Evolutionary conservation across 1,284 basidiomycete species (phyloP).

Genomic region (Testicularia cyperi): DNA sequence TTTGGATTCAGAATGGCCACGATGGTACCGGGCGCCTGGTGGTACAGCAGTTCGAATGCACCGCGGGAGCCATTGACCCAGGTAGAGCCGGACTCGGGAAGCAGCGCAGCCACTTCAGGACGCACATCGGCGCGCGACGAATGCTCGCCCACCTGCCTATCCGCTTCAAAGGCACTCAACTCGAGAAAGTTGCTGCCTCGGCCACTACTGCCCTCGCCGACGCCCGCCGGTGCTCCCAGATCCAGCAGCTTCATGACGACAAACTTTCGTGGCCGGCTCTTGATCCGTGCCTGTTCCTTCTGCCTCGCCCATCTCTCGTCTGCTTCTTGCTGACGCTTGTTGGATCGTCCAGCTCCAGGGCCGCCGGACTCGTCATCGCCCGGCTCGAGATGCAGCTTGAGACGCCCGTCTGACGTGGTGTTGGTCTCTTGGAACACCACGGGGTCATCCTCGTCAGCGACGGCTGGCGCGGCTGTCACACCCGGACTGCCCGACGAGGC

Average conservation of each 20-base stretch:
- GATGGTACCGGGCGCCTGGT: constrained; percentile 82
- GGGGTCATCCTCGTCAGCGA: constrained; percentile 11
- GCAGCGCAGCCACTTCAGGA: constrained; percentile 10
- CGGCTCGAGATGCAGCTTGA: constrained; percentile 27
- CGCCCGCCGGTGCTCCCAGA: constrained; percentile 65
- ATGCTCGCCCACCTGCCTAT: constrained; percentile 64
- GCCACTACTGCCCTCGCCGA: constrained; percentile 60
- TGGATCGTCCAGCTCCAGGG: no score
- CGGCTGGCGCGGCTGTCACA: background rate
- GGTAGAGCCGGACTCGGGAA: constrained; percentile 11
- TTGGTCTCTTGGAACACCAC: constrained; percentile 15
- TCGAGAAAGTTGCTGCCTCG: constrained; percentile 79
- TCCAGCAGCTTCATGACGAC: constrained; percentile 83
- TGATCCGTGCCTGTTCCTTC: constrained; percentile 27
- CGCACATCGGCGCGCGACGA: constrained; percentile 9
- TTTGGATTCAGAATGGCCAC: constrained; percentile 85
- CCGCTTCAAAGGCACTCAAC: constrained; percentile 83
- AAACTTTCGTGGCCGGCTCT: constrained; percentile 71
- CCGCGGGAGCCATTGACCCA: constrained; percentile 87
- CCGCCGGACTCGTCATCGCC: no score
- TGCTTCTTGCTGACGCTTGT: no score
- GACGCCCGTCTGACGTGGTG: constrained; percentile 3
- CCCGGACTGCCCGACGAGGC: background rate
- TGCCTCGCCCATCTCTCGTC: no score
- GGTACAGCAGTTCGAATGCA: constrained; percentile 83